Percentiles rank a stretch among this genome's conserved stretches.
phyloP scores from a whole-genome alignment of 768 basidiomycete genomes.

The Saitozyma sp. region DNA sequence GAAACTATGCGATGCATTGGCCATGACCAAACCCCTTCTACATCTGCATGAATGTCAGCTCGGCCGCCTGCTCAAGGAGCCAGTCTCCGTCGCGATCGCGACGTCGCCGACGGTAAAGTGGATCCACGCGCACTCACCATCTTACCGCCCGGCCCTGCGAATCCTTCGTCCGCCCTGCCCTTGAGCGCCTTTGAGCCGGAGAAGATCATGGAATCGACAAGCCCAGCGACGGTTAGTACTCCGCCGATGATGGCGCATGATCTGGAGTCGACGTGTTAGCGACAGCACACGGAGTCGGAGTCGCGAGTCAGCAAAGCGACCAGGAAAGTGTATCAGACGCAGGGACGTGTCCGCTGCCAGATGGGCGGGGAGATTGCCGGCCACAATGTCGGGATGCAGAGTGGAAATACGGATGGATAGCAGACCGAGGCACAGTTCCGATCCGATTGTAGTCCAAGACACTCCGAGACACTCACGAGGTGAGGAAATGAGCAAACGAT shows the following conservation, averaged over 20 bases:
- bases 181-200: constrained; percentile 71
- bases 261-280: constrained; percentile 54
- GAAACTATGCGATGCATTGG: not conserved
- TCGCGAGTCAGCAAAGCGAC: no score
- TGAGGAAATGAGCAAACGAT: constrained; percentile 96
- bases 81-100: no score
- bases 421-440: not conserved
- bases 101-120: no score
- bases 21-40: not conserved
- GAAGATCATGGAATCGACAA: constrained; percentile 84
- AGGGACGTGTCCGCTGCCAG: not conserved
- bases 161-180: constrained; percentile 41
- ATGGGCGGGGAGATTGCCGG: not conserved
- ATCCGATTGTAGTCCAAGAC: not conserved
- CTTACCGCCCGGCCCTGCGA: constrained; percentile 47
- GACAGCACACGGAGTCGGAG: no score
- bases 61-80: no score
- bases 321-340: no score
- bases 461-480: constrained; percentile 67
- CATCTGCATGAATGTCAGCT: not conserved
- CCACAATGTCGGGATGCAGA: constrained; percentile 1
- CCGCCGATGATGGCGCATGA: constrained; percentile 98
- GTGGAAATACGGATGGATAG: not conserved
- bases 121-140: constrained; percentile 28
- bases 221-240: constrained; percentile 87